Evolutionary conservation across 202 grass and related monocot genomes (phyloP), one percentile per base, ranked within the genome.

Genomic region (Zoysia matrella): DNA sequence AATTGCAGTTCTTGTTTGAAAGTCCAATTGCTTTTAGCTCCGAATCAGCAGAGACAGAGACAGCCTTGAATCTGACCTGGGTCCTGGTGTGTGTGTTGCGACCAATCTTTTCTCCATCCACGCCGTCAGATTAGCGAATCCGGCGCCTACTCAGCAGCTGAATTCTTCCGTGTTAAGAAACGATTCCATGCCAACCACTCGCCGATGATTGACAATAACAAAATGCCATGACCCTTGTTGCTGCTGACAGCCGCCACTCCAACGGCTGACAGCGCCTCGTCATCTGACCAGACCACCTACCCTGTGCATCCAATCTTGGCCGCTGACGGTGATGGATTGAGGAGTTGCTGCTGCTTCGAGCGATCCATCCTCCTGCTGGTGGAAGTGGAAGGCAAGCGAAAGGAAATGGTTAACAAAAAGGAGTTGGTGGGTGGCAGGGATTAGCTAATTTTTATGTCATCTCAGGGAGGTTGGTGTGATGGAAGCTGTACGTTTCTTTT

Each of bases 21-120:
- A 44, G 15, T 36, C 15, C 62, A 53, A 47, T 14, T 4, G 3
- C 64, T 4, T 47, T 47, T 2, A 46, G 13, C 6, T 57, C n/a
- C 55, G 11, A 82, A 50, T 87, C 66, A 72, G 85, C 49, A 77
- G 8, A 22, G 79, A 77, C 57, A 82, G 30, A 36, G 41, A 55
- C 54, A 47, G 3, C 2, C 14, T 43, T 63, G 0, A 51, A 73
- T 56, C 39, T 4, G 3, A 8, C 60, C 2, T 2, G 3, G 10
- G 1, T 0, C 30, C 15, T 55, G n/a, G 39, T 36, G n/a, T 71
- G 61, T 6, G 55, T 7, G 8, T 13, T 36, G 54, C 5, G 54
- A 4, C 5, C 5, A 6, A 15, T 13, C 56, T 30, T 30, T 56
- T 1, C 14, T 48, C 8, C 18, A 42, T 65, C 83, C 55, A 71